Conservation (phyloP, 2,329 filamentous ascomycete genomes). For the Nigrospora sphaerica region DNA sequence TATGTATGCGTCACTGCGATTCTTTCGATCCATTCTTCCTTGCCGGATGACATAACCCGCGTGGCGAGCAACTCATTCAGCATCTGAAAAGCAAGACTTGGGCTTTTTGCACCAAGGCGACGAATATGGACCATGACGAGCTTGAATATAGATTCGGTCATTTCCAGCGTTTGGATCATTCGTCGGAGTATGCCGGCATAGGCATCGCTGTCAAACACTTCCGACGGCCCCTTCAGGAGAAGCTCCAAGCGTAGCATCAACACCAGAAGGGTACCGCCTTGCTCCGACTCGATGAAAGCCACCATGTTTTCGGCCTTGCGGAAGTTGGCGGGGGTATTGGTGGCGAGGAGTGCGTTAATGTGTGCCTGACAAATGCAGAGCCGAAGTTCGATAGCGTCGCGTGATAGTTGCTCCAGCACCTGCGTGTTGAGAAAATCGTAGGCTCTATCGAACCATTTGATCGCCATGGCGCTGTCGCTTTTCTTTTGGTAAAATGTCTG, state of each 20-base stretch:
- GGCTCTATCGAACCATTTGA: slow-evolving; percentile 69
- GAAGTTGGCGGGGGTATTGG: slow-evolving; percentile 33
- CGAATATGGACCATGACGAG: slow-evolving; percentile 62
- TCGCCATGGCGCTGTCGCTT: slow-evolving; percentile 46
- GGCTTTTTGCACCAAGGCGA: slow-evolving; percentile 51
- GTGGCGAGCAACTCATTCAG: slow-evolving; percentile 58
- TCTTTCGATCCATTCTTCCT: slow-evolving; percentile 61
- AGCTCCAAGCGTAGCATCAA: slow-evolving; percentile 63
- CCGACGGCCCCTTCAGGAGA: slow-evolving; percentile 40
- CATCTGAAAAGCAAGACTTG: slow-evolving; percentile 37
- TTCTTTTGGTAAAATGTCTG: slow-evolving; percentile 42
- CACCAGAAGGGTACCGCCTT: slow-evolving; percentile 59
- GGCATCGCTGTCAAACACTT: slow-evolving; percentile 38
- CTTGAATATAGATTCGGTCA: slow-evolving; percentile 58
- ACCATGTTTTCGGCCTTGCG: slow-evolving; percentile 51
- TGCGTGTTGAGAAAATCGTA: slow-evolving; percentile 50
- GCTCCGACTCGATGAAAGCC: slow-evolving; percentile 52
- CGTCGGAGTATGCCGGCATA: slow-evolving; percentile 48
- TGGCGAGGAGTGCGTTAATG: slow-evolving; percentile 46
- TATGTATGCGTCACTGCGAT: slow-evolving; percentile 61
- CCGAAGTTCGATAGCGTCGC: slow-evolving; percentile 56
- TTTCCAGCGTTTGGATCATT: slow-evolving; percentile 53
- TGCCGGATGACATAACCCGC: slow-evolving; percentile 39
- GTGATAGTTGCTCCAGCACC: slow-evolving; percentile 47
- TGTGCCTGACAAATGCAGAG: slow-evolving; percentile 59